Evolutionary conservation across 1,139 yeast genomes (phyloP), one percentile per base, ranked within the genome.

Genomic region (Geotrichum armillariae): DNA sequence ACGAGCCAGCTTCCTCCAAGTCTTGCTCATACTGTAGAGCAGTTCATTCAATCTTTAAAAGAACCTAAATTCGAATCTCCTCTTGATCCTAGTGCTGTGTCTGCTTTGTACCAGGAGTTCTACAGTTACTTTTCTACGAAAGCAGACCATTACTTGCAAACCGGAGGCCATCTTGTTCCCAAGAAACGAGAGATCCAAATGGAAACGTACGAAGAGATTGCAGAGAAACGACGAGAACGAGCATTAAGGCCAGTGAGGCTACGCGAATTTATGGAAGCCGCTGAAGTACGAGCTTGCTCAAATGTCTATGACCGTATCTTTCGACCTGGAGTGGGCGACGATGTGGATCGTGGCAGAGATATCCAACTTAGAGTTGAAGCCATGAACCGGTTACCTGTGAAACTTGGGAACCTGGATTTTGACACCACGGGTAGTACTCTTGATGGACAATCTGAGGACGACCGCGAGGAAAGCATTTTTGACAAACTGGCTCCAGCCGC

Each of bases 51-150:
- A 41, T 80, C 77, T 47, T 65, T 81, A 34, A 78, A 76, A 56
- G 79, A 77, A 55, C 86, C 86, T 2, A 74, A 75, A 55, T 80
- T 80, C 57, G 66, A 71, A 29, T 72, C 73, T 42, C 85, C 86
- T 0, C 63, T 81, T 49, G 73, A 76, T 2, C 74, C 79, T 12
- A 68, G 71, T 39, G 83, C 80, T 54, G 68, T 82, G 33, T 70
- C 83, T 0, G 67, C 70, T 21, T 60, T 81, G 32, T 82, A 80
- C 56, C 85, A 80, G 57, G 70, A 69, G 27, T 81, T 82, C 57
- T 82, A 80, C 58, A 51, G 52, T 20, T 65, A 65, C 20, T 72
- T 73, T 50, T 61, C 67, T 49, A 41, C 51, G 4, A 62, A 60
- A 39, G 63, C 58, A 50, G 66, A 61, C 49, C 61, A 57, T 8